Base-by-base conservation (phyloP, 768 basidiomycete genomes). In the Imleria badia region DNA sequence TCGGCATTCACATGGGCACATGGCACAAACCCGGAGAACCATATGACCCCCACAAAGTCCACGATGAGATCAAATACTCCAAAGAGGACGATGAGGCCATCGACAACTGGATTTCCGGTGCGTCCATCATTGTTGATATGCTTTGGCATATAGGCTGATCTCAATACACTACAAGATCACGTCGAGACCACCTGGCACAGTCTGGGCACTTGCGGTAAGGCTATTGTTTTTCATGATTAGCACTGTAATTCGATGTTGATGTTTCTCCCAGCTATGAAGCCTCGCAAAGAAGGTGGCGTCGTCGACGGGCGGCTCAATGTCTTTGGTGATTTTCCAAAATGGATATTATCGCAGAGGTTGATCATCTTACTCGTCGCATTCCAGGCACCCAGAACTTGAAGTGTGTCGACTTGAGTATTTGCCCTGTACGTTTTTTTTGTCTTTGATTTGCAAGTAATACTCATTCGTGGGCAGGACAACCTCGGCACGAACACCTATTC, bases 101-200 rank as follows among this genome's bases (percentile, higher is more conserved):
- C 61, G 86, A 87, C 62, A 79, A 86, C 58, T 87, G 85, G 85
- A 72, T 85, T 56, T 71, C 83, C 45, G 81, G 45, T 58, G 10
- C 14, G 48, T 49, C 12, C 19, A 44, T 13, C 12, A 17, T 13
- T 50, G 35, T 8, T 41, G 23, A 14, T 35, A 4, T 26, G 10
- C 36, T 6, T n/a, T 23, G 17, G 23, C 29, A 23, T 15, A n/a
- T 17, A 33, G 14, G 22, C 54, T 57, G 34, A 59, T 38, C 7
- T 31, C 42, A 3, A 23, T 31, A n/a, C 19, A 23, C 35, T 29
- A 20, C 20, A 39, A 49, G 74, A 85, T 67, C 84, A 87, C 66
- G 86, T 88, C 61, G 86, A 87, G 76, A 87, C 86, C 11, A 87
- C 85, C 52, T 87, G 86, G 86, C 86, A 88, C 76, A 84, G 81